phyloP scores from a whole-genome alignment of 805 yeast genomes.

The Candida orba region DNA sequence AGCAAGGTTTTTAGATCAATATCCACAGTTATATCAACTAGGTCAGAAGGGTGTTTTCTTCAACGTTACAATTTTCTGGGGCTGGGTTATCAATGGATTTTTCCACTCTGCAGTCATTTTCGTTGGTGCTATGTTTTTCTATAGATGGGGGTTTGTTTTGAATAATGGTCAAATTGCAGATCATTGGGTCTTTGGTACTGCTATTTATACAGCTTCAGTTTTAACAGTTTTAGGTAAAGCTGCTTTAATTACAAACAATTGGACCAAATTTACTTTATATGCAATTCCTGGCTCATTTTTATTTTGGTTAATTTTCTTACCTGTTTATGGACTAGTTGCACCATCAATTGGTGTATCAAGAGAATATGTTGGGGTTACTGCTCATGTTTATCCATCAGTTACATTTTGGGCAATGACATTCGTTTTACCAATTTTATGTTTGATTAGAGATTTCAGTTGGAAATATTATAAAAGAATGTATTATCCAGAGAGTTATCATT shows the following conservation, averaged over 20 bases:
- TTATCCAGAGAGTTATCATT: slow-evolving; percentile 86
- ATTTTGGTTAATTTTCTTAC: slow-evolving; percentile 81
- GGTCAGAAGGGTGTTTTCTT: slow-evolving; percentile 88
- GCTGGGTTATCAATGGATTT: slow-evolving; percentile 94
- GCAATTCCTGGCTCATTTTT: slow-evolving; percentile 94
- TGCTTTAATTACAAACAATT: slow-evolving; percentile 80
- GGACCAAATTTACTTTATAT: slow-evolving; percentile 88
- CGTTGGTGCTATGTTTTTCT: slow-evolving; percentile 62
- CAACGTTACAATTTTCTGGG: slow-evolving; percentile 90
- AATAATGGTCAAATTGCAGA: slow-evolving; percentile 66
- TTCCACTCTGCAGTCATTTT: slow-evolving; percentile 86
- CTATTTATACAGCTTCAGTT: slow-evolving; percentile 79
- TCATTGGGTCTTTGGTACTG: slow-evolving; percentile 95
- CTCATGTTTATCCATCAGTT: slow-evolving; percentile 67
- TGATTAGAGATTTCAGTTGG: slow-evolving; percentile 87
- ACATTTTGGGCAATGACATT: slow-evolving; percentile 80
- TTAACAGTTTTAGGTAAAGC: slow-evolving; percentile 93
- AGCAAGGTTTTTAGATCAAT: slow-evolving; percentile 80
- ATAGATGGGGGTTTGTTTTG: slow-evolving; percentile 58
- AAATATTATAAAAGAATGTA: slow-evolving; percentile 90
- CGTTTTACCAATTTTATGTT: slow-evolving; percentile 69
- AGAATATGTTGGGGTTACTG: slow-evolving; percentile 77
- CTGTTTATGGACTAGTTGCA: slow-evolving; percentile 78
- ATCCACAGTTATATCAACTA: slow-evolving; percentile 85
- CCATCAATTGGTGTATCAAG: slow-evolving; percentile 75